phyloP scores from a whole-genome alignment of 2,329 filamentous ascomycete genomes.

The Penicillium brasilianum region DNA sequence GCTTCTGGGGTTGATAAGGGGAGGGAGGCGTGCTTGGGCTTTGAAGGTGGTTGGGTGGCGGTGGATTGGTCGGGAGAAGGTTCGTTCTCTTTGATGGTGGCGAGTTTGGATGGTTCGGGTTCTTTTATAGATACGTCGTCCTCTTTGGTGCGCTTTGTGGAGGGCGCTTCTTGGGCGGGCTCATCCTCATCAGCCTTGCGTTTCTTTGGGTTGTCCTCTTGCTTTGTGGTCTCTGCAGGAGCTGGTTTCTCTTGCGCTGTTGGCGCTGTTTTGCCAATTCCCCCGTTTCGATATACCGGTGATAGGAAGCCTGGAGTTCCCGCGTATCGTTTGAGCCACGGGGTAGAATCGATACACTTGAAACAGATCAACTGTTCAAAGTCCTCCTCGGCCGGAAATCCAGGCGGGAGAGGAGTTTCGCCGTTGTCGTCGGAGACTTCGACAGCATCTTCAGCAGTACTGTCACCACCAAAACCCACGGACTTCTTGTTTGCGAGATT shows the following conservation, averaged over 20 bases:
- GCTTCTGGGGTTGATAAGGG: conserved; percentile 58
- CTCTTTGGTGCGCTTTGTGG: conserved; percentile 57
- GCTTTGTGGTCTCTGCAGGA: conserved; percentile 11
- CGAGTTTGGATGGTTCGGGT: conserved; percentile 4
- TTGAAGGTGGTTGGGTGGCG: conserved; percentile 11
- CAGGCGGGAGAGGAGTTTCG: conserved; percentile 73
- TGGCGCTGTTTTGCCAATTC: conserved; percentile 17
- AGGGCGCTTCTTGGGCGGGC: conserved; percentile 35
- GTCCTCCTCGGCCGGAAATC: conserved; percentile 85
- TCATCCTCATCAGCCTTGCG: conserved; percentile 65
- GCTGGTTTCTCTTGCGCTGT: not conserved
- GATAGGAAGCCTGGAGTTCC: conserved; percentile 78
- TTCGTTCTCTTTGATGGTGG: conserved; percentile 11
- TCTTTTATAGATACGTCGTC: conserved; percentile 26
- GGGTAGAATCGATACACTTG: conserved; percentile 84
- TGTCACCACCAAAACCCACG: conserved; percentile 34
- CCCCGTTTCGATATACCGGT: conserved; percentile 63
- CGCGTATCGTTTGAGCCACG: conserved; percentile 91
- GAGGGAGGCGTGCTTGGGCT: conserved; percentile 66
- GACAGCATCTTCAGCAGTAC: conserved; percentile 17
- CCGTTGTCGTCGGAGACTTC: conserved; percentile 46
- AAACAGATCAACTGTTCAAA: conserved; percentile 94
- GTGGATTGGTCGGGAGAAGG: conserved; percentile 11
- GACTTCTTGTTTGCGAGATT: conserved; percentile 26
- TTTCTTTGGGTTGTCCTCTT: conserved; percentile 58